A percentile compares a stretch with the other conserved stretches of the same genome.
Conservation (phyloP, 306 rosid species). For the Arachis stenosperma region DNA sequence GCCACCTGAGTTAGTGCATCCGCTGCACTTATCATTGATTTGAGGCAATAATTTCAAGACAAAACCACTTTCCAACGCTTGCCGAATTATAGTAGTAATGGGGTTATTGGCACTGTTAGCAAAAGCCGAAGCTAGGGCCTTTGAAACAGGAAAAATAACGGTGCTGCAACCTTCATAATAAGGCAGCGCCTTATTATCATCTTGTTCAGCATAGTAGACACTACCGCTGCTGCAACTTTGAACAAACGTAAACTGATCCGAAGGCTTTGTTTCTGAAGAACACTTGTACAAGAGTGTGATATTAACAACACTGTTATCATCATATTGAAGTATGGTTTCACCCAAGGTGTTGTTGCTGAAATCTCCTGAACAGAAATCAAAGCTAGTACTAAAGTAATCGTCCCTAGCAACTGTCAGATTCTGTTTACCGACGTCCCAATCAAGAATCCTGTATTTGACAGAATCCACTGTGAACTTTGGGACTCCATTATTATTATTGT, state of each 20-base stretch:
- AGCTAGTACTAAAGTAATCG: background rate
- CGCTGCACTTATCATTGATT: background rate
- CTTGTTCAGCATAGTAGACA: background rate
- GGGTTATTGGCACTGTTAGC: rapidly evolving
- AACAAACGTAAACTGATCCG: background rate
- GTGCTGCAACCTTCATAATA: background rate
- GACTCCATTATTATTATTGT: rapidly evolving
- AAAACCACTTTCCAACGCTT: background rate
- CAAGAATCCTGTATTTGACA: constrained; percentile 35
- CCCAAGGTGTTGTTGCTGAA: constrained; percentile 28
- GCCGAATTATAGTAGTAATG: background rate
- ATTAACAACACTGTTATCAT: background rate
- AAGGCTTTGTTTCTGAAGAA: background rate
- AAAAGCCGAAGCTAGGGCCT: background rate
- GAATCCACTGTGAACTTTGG: background rate
- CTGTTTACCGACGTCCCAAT: background rate
- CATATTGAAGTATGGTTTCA: background rate
- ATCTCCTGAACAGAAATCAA: background rate
- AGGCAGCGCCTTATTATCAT: background rate
- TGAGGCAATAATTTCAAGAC: constrained; percentile 24
- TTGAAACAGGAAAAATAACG: background rate
- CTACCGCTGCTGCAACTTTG: background rate
- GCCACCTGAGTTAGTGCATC: constrained; percentile 24
- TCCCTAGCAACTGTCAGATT: constrained; percentile 40
- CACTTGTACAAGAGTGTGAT: constrained; percentile 25